phyloP scores from a whole-genome alignment of 164 flowering plant genomes.

The Aristolochia fimbriata region DNA sequence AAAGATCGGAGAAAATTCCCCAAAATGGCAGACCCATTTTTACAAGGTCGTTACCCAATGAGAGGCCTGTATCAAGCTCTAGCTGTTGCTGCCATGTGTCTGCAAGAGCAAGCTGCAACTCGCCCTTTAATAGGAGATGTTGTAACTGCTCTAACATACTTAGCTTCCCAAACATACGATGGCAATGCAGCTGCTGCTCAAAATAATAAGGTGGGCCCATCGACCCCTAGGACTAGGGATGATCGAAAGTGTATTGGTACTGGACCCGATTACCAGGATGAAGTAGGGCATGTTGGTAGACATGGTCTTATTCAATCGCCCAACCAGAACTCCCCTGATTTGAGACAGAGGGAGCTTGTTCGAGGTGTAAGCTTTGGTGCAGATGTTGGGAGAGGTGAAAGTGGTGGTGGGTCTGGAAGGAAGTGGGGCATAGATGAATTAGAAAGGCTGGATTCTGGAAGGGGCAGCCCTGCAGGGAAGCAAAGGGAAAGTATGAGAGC shows the following conservation, averaged over 20 bases:
- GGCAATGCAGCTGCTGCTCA: constrained; percentile 14
- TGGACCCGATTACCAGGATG: constrained; percentile 1
- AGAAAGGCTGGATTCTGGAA: constrained; percentile 3
- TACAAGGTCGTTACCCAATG: constrained; percentile 34
- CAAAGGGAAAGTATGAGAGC: constrained; percentile 22
- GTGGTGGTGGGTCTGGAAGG: constrained; percentile 9
- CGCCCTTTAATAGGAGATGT: constrained; percentile 46
- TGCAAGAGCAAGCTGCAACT: constrained; percentile 34
- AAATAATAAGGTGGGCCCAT: constrained; percentile 5
- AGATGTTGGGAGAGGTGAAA: constrained; percentile 8
- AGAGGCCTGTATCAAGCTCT: constrained; percentile 45
- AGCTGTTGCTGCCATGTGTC: constrained; percentile 46
- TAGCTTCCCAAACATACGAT: constrained; percentile 28
- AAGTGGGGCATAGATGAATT: constrained; percentile 4
- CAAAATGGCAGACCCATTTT: constrained; percentile 35
- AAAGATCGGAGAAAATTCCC: constrained; percentile 29
- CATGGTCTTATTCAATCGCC: constrained; percentile 8
- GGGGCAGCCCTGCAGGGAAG: constrained; percentile 6
- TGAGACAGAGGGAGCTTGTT: constrained; percentile 1
- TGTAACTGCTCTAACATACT: constrained; percentile 39
- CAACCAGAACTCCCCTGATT: neutral
- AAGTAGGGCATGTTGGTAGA: neutral
- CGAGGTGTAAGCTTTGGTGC: constrained; percentile 4
- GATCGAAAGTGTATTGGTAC: constrained; percentile 17
- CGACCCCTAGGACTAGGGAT: constrained; percentile 6